Conservation (phyloP, 805 yeast species). For the Wickerhamomyces sydowiorum region DNA sequence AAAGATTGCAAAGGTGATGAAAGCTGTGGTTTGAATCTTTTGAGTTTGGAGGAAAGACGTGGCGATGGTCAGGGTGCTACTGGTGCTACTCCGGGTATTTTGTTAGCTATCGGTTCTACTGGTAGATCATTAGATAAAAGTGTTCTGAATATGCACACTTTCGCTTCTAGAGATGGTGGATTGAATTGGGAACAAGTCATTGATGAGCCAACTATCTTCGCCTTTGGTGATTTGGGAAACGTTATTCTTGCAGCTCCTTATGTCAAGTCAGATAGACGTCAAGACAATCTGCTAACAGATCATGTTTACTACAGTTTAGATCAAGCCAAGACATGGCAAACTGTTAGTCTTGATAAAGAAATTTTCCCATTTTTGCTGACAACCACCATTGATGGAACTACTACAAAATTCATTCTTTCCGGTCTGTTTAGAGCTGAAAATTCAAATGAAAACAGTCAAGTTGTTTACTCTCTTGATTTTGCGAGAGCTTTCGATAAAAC, state of each 20-base stretch:
- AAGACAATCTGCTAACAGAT: constrained; percentile 27
- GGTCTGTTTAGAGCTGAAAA: constrained; percentile 29
- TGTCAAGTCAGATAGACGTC: constrained; percentile 13
- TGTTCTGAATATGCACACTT: constrained; percentile 36
- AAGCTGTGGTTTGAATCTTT: constrained; percentile 29
- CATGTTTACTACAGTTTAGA: constrained; percentile 55
- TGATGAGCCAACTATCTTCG: constrained; percentile 45
- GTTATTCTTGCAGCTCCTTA: constrained; percentile 49
- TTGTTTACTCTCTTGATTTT: constrained; percentile 45
- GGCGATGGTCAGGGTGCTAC: constrained; percentile 23
- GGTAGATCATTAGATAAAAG: constrained; percentile 19
- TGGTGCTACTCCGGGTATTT: constrained; percentile 38
- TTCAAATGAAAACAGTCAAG: constrained; percentile 6
- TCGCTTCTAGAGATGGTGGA: constrained; percentile 75
- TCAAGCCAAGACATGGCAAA: constrained; percentile 65
- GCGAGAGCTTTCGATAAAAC: constrained; percentile 44
- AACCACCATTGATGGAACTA: constrained; percentile 68
- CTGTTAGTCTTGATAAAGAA: constrained; percentile 37
- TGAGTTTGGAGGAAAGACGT: constrained; percentile 27
- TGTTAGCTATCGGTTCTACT: constrained; percentile 36
- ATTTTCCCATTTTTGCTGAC: constrained; percentile 39
- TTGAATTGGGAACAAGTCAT: constrained; percentile 56
- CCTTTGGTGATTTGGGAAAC: constrained; percentile 79
- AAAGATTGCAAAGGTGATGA: constrained; percentile 23
- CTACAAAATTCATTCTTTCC: constrained; percentile 50